Conservation (phyloP, 2,329 filamentous ascomycete species). For the Knufia fluminis region DNA sequence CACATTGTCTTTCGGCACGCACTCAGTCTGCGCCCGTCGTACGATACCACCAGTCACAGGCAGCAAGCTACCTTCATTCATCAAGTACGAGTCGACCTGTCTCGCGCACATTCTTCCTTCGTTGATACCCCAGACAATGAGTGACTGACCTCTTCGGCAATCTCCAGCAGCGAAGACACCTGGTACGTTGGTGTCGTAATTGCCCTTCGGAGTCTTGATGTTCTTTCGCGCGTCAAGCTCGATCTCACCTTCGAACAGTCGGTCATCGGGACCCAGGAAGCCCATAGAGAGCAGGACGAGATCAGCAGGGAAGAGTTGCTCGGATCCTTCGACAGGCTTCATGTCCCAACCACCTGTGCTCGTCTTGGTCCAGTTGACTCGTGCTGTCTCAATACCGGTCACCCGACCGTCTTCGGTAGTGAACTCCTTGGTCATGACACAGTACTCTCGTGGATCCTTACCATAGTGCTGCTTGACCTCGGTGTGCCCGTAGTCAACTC, state of each 20-base stretch:
- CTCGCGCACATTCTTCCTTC: conserved; percentile 88
- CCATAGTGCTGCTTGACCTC: conserved; percentile 95
- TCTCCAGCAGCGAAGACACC: conserved; percentile 93
- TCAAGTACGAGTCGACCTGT: conserved; percentile 82
- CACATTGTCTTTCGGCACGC: conserved; percentile 27
- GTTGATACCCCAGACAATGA: conserved; percentile 98
- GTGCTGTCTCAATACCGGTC: conserved; percentile 90
- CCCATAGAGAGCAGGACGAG: conserved; percentile 93
- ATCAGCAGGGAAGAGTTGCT: conserved; percentile 94
- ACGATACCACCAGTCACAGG: conserved; percentile 90
- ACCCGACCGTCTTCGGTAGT: conserved; percentile 86
- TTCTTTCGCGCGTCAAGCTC: conserved; percentile 92
- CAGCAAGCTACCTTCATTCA: conserved; percentile 62
- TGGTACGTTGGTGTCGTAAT: conserved; percentile 78
- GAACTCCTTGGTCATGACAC: conserved; percentile 97
- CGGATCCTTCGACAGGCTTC: conserved; percentile 89
- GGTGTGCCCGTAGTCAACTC: conserved; percentile 93
- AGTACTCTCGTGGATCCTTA: conserved; percentile 92
- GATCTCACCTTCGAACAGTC: conserved; percentile 75
- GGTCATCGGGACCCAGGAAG: conserved; percentile 87
- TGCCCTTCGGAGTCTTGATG: conserved; percentile 81
- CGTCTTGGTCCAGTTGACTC: conserved; percentile 92
- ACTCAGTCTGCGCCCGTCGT: conserved; percentile 57
- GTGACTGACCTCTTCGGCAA: conserved; percentile 84
- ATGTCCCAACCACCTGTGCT: conserved; percentile 91